Base-by-base conservation (phyloP, 805 yeast genomes). In the Cyberlindnera amylophila region DNA sequence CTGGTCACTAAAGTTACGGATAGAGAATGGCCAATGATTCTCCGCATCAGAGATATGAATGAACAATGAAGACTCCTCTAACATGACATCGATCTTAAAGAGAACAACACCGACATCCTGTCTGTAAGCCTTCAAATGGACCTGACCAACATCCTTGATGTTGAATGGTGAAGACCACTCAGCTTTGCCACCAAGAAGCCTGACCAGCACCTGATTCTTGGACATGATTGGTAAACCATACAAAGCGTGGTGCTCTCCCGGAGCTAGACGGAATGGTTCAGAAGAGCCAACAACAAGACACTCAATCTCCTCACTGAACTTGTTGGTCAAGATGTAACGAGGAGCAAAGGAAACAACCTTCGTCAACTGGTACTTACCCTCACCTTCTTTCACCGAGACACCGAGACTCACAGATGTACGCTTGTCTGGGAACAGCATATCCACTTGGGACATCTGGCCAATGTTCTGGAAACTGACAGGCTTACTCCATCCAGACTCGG, bases 121-220 rank as follows among this genome's bases (percentile, higher is more conserved):
- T 42, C 77, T 80, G 46, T 73, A 69, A 2, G 88, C 75, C 52
- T 91, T 85, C 50, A 93, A 69, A 57, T 76, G 85, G 0, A 84
- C 66, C 43, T 85, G 82, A 4, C 99, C 99, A 36, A 89, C 74
- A 54, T 91, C 96, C 39, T 82, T 79, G 50, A 93, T 77, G 15
- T 74, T 72, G 59, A 95, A 88, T 1, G 98, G 95, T 0, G 96
- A 81, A 0, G 97, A 86, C 95, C 96, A 88, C 24, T 74, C 69
- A 2, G 81, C 66, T 8, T 72, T 69, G 6, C 74, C 64, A 5
- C 81, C 82, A 6, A 75, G 59, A 45, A 81, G 79, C 39, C 82
- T 76, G 16, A 86, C 50, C 51, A 74, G 62, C 26, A 89, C 55
- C 52, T 83, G 86, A 53, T 84, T 86, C 35, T 72, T 68, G 1